Percentiles rank a stretch among this genome's conserved stretches.
phyloP scores from a whole-genome alignment of 371 early-diverging fungal genomes.

The Mortierella sp. region DNA sequence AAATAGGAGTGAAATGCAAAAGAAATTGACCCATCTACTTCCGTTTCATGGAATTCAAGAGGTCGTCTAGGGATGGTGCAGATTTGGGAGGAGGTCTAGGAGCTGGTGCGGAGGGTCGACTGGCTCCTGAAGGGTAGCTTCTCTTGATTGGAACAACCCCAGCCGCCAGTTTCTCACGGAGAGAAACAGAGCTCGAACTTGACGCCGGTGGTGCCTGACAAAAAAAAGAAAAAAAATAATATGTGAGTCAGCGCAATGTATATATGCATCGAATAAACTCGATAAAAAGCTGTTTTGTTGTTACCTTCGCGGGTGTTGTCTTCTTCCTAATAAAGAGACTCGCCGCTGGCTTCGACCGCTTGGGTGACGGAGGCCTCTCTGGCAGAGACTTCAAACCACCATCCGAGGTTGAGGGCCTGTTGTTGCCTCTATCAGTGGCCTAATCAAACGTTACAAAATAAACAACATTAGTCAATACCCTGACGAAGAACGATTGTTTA shows the following conservation, averaged over 20 bases:
- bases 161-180: constrained; percentile 44
- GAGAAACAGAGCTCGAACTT: constrained; percentile 9
- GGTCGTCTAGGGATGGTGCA: constrained; percentile 40
- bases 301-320: constrained; percentile 38
- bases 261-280: neutral
- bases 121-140: constrained; percentile 39
- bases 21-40: neutral
- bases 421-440: neutral
- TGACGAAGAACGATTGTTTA: too few relatives aligned
- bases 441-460: neutral
- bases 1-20: too few relatives aligned
- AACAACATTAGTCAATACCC: neutral
- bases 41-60: constrained; percentile 28
- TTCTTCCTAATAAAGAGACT: constrained; percentile 50
- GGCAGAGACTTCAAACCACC: too few relatives aligned
- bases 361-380: constrained; percentile 34
- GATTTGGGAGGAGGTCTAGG: constrained; percentile 7
- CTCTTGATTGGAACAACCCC: constrained; percentile 41
- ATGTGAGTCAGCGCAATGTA: neutral
- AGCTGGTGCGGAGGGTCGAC: neutral
- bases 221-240: neutral
- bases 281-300: neutral
- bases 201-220: neutral
- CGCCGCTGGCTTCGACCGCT: constrained; percentile 26
- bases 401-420: neutral